Conservation (phyloP, 2,329 filamentous ascomycete species). For the Pleoardoris graminearum region DNA sequence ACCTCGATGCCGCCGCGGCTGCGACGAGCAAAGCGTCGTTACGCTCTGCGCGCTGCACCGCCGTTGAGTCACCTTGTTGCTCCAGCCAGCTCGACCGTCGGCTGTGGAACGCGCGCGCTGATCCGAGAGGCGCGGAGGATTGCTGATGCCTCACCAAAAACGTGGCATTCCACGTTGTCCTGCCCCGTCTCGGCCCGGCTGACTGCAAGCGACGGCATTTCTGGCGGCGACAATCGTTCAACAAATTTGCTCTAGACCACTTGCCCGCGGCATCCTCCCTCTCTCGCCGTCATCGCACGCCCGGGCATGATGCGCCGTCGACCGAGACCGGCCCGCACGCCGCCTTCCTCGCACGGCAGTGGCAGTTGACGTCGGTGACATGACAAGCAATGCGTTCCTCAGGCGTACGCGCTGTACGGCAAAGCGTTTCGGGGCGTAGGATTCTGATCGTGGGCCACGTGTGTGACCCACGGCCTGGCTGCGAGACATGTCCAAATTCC, state of each 20-base stretch:
- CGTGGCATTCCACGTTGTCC: conserved; percentile 39
- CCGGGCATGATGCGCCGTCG: too few species aligned
- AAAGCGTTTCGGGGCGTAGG: conserved; percentile 8
- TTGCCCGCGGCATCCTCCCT: not conserved
- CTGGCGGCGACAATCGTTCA: not conserved
- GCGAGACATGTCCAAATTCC: conserved; percentile 39
- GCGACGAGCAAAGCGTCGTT: conserved; percentile 19
- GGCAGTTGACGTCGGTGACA: not conserved
- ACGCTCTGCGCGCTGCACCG: conserved; percentile 17
- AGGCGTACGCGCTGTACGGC: not conserved
- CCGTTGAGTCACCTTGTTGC: conserved; percentile 40
- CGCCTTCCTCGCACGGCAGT: too few species aligned
- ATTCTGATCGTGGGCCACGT: conserved; percentile 19
- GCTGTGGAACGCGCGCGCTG: conserved; percentile 23
- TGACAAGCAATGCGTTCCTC: not conserved
- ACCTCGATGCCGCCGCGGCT: not conserved
- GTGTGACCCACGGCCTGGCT: conserved; percentile 21
- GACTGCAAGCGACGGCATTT: not conserved
- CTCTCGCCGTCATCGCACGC: not conserved
- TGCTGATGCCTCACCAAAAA: conserved; percentile 34
- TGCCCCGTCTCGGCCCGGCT: not conserved
- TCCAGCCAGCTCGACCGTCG: conserved; percentile 28
- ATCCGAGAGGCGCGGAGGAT: conserved; percentile 34
- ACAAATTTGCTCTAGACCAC: not conserved
- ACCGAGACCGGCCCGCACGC: too few species aligned